phyloP scores from a whole-genome alignment of 2,329 filamentous ascomycete species.

The Diaporthe sp. region DNA sequence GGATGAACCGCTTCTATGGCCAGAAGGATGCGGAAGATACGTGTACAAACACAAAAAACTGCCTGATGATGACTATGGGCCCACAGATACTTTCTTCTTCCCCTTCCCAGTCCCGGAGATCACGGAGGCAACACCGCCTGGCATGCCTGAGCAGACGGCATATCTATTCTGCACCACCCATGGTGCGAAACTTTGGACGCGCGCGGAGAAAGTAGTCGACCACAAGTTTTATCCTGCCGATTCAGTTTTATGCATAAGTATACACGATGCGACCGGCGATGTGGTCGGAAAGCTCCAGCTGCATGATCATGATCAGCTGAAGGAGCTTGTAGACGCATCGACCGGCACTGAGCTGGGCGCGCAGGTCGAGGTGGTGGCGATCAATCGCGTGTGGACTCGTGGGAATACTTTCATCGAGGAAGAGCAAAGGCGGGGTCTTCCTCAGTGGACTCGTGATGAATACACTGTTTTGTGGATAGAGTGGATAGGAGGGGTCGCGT shows the following conservation, averaged over 20 bases:
- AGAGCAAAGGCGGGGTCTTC: background rate
- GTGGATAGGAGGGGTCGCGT: background rate
- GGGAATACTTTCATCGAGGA: background rate
- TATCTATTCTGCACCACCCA: background rate
- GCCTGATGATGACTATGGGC: background rate
- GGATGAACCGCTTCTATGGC: background rate
- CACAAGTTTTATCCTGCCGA: background rate
- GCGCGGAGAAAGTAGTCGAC: background rate
- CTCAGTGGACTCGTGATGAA: background rate
- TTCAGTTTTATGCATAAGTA: background rate
- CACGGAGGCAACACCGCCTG: background rate
- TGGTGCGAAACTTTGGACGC: background rate
- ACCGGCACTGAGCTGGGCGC: background rate
- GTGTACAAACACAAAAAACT: background rate
- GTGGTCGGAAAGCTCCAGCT: background rate
- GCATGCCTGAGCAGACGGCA: background rate
- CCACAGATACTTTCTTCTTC: background rate
- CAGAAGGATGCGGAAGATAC: background rate
- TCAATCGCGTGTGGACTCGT: background rate
- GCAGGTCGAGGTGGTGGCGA: background rate
- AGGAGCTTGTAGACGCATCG: background rate
- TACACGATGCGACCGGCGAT: background rate
- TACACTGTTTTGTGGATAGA: conserved; percentile 5
- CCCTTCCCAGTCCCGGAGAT: background rate
- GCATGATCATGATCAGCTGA: background rate